phyloP scores from a whole-genome alignment of 768 basidiomycete species.

The Amanita phalloides region DNA sequence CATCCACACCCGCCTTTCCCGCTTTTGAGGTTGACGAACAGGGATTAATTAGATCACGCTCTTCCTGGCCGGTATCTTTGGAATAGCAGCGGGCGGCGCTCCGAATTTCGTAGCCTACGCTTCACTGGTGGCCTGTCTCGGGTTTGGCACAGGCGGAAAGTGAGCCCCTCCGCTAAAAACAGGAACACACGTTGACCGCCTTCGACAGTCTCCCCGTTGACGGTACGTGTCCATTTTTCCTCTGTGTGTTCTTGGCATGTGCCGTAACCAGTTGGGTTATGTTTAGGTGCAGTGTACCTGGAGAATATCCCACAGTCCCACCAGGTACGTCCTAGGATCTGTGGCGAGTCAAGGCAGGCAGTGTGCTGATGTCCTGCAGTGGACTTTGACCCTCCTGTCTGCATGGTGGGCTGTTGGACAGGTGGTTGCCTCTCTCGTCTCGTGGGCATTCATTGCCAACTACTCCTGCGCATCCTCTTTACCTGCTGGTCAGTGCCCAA shows the following conservation, averaged over 20 bases:
- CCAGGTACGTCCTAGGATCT: constrained; percentile 18
- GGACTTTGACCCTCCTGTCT: constrained; percentile 47
- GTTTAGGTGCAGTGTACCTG: constrained; percentile 29
- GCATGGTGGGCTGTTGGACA: constrained; percentile 44
- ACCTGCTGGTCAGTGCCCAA: constrained; percentile 29
- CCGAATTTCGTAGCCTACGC: constrained; percentile 35
- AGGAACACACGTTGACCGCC: neutral
- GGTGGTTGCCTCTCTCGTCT: constrained; percentile 37
- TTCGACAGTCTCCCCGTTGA: constrained; percentile 31
- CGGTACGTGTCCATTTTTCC: constrained; percentile 20
- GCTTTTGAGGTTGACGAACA: neutral
- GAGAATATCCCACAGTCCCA: constrained; percentile 32
- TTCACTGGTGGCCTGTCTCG: constrained; percentile 35
- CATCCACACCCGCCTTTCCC: neutral
- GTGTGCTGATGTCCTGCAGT: constrained; percentile 17
- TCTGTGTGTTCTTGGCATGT: no score
- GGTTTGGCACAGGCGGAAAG: constrained; percentile 44
- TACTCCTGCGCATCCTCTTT: constrained; percentile 33
- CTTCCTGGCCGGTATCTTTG: constrained; percentile 36
- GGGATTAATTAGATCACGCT: constrained; percentile 15
- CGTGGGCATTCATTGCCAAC: constrained; percentile 46
- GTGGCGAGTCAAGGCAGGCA: neutral
- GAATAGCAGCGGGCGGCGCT: constrained; percentile 36
- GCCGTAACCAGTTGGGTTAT: neutral
- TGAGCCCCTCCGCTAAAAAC: constrained; percentile 17